Percentiles rank a stretch among this genome's conserved stretches.
Evolutionary conservation across 257 asterid species (phyloP).

Genomic region (Plantago major): DNA sequence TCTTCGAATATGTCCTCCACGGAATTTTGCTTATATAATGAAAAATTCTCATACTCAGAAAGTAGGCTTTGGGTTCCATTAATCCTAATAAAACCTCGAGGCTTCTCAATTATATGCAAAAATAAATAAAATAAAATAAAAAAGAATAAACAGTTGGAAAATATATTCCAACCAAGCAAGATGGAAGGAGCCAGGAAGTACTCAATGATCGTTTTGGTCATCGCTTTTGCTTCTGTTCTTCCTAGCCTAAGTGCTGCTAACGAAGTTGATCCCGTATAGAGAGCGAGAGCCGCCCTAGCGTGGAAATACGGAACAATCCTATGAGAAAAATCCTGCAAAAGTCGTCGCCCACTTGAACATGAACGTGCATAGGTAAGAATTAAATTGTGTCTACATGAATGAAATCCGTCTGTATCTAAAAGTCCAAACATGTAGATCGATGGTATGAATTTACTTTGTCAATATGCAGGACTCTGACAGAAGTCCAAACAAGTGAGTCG

Average conservation of each 20-base stretch:
- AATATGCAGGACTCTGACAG: conserved; percentile 16
- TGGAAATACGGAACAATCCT: conserved; percentile 28
- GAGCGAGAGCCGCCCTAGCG: conserved; percentile 29
- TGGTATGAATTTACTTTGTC: not conserved
- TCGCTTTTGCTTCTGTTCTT: conserved; percentile 6
- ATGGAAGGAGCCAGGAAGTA: not conserved
- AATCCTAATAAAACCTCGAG: too few relatives aligned
- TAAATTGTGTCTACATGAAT: not conserved
- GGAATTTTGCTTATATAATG: too few relatives aligned
- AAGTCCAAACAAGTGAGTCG: not conserved
- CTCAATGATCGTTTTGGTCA: not conserved
- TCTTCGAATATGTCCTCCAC: too few relatives aligned
- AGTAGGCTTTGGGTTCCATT: too few relatives aligned
- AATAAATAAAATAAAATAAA: too few relatives aligned
- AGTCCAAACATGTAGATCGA: not conserved
- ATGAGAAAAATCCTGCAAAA: conserved; percentile 27
- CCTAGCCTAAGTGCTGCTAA: not conserved
- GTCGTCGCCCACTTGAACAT: conserved; percentile 20
- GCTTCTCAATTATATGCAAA: too few relatives aligned
- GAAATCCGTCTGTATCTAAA: not conserved
- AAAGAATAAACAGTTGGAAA: too few relatives aligned
- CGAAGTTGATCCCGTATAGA: conserved; percentile 30
- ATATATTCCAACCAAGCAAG: not conserved
- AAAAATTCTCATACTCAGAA: too few relatives aligned
- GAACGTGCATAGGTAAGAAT: conserved; percentile 23